Percentiles rank a stretch among this genome's conserved stretches.
These are phyloP conservation scores for Macrolepiota albuminosa DNA, from an alignment of 768 basidiomycete genomes.

Conservation along the genomic window DNA sequence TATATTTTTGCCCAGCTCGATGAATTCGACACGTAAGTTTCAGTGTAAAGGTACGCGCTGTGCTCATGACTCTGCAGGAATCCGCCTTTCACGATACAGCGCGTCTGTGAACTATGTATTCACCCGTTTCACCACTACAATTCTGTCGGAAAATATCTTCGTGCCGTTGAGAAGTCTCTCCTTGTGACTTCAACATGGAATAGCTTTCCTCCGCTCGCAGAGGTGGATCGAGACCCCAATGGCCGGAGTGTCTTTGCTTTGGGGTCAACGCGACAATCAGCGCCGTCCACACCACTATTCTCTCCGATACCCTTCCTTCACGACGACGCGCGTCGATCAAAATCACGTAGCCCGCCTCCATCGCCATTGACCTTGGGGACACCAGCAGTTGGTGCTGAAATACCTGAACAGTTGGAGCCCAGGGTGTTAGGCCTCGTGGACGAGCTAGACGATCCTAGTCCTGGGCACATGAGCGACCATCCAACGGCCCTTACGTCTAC, in stretches of 20 bases:
- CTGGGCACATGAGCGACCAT: conserved; percentile 80
- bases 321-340: conserved; percentile 74
- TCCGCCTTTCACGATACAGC: conserved; percentile 87
- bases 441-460: conserved; percentile 79
- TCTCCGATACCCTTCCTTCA: conserved; percentile 87
- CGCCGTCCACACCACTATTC: conserved; percentile 77
- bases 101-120: conserved; percentile 77
- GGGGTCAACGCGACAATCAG: conserved; percentile 44
- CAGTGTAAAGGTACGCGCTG: background rate
- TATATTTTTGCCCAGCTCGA: conserved; percentile 61
- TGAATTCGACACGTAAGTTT: conserved; percentile 67
- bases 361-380: conserved; percentile 58
- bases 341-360: conserved; percentile 75
- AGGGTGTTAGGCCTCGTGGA: conserved; percentile 76
- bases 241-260: conserved; percentile 38
- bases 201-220: conserved; percentile 54
- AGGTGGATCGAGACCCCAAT: conserved; percentile 31
- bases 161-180: conserved; percentile 77
- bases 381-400: conserved; percentile 25
- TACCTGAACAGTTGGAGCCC: conserved; percentile 33
- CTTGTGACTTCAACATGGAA: conserved; percentile 81
- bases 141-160: conserved; percentile 80
- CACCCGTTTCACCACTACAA: conserved; percentile 69
- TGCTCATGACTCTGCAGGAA: conserved; percentile 26
- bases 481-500: conserved; percentile 66